A percentile compares a stretch with the other conserved stretches of the same genome.
Evolutionary conservation across 441 rosid genomes (phyloP).

Genomic region (Pelargonium australe): DNA sequence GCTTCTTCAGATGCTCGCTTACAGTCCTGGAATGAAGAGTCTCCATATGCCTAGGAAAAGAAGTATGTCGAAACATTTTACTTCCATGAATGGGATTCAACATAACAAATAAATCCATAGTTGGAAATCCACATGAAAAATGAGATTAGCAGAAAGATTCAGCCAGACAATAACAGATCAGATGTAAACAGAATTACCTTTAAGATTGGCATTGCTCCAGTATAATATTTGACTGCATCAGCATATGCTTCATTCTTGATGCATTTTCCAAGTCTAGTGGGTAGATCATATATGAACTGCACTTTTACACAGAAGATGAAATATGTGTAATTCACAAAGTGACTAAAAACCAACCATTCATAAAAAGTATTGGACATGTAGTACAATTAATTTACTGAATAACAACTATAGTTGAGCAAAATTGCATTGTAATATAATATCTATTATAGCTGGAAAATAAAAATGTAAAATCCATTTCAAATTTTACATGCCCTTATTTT

Average conservation of each 20-base stretch:
- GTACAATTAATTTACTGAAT: not conserved
- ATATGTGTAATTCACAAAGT: slow-evolving; percentile 25
- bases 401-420: not conserved
- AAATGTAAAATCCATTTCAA: slow-evolving; percentile 1
- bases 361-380: slow-evolving; percentile 3
- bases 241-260: slow-evolving; percentile 84
- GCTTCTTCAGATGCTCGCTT: slow-evolving; percentile 95
- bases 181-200: slow-evolving; percentile 39
- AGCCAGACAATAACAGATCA: slow-evolving; percentile 8
- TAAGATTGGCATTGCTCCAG: slow-evolving; percentile 95
- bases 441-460: slow-evolving; percentile 1
- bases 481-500: not conserved
- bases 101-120: slow-evolving; percentile 12
- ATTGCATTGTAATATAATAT: not conserved
- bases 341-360: slow-evolving; percentile 21
- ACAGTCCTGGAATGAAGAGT: slow-evolving; percentile 91
- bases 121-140: slow-evolving; percentile 9
- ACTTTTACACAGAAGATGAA: slow-evolving; percentile 48
- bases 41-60: slow-evolving; percentile 70
- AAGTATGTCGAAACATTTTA: slow-evolving; percentile 1
- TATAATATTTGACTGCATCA: slow-evolving; percentile 91
- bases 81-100: slow-evolving; percentile 10
- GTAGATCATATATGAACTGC: slow-evolving; percentile 99
- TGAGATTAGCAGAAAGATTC: slow-evolving; percentile 9
- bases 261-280: slow-evolving; percentile 88